Conservation (phyloP, 495 filamentous ascomycete genomes). For the Aspergillus kassunensis region DNA sequence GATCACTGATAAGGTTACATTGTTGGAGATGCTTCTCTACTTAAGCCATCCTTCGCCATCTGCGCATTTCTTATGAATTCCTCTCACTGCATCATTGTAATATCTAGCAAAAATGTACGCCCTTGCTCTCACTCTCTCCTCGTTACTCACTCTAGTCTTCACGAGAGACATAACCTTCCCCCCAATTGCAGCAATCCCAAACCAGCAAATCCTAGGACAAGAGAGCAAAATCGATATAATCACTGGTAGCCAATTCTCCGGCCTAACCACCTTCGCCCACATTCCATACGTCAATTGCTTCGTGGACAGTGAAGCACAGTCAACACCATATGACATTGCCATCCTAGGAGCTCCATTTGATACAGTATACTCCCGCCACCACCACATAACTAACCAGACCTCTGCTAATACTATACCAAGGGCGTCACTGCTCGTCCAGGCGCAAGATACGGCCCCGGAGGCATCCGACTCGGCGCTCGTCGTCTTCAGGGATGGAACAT, state of each 20-base stretch:
- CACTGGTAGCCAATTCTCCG: conserved; percentile 30
- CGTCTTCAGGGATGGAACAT: conserved; percentile 40
- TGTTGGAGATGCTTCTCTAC: neutral
- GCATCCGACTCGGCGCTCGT: conserved; percentile 45
- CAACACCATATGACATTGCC: conserved; percentile 27
- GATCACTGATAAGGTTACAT: neutral
- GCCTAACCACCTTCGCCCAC: conserved; percentile 48
- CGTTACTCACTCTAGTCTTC: neutral
- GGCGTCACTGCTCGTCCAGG: conserved; percentile 45
- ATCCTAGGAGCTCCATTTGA: conserved; percentile 49
- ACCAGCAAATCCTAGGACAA: conserved; percentile 15
- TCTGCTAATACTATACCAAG: conserved; percentile 3
- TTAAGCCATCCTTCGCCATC: neutral
- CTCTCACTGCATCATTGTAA: too few species aligned
- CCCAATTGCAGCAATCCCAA: conserved; percentile 21
- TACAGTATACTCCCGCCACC: too few species aligned
- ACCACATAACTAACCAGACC: too few species aligned
- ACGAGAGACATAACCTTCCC: conserved; percentile 41
- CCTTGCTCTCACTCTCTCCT: neutral
- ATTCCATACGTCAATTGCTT: conserved; percentile 44
- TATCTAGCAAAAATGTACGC: neutral
- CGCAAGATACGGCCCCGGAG: conserved; percentile 47
- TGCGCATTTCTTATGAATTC: too few species aligned
- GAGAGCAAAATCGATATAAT: conserved; percentile 24
- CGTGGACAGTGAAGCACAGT: conserved; percentile 13